These are phyloP conservation scores for Apiotrichum sp. DNA, from an alignment of 1,284 basidiomycete genomes.

Conservation along the genomic window DNA sequence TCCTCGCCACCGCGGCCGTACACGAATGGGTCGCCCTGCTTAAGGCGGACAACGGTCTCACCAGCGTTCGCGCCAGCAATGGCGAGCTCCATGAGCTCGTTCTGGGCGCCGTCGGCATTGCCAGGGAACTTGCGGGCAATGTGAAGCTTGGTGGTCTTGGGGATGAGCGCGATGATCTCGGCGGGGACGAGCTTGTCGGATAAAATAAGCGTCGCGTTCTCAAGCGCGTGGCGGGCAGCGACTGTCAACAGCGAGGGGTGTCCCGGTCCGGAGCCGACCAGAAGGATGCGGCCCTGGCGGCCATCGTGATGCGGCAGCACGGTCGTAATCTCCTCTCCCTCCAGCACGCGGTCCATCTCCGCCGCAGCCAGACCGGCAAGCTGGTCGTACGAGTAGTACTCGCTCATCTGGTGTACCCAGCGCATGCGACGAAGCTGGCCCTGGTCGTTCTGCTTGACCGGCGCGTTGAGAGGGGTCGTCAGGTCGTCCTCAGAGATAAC, in stretches of 20 bases:
- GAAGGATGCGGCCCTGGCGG: constrained; percentile 64
- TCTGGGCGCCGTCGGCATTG: constrained; percentile 89
- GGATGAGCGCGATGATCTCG: constrained; percentile 81
- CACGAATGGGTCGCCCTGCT: constrained; percentile 94
- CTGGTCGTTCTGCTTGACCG: constrained; percentile 56
- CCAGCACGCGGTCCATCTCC: constrained; percentile 63
- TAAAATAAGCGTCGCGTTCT: constrained; percentile 74
- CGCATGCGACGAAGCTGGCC: constrained; percentile 59
- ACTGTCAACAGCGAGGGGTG: constrained; percentile 87
- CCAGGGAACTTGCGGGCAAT: constrained; percentile 97
- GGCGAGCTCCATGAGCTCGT: constrained; percentile 86
- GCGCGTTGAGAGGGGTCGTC: constrained; percentile 65
- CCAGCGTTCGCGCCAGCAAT: constrained; percentile 72
- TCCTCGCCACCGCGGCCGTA: constrained; percentile 95
- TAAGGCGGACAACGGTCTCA: constrained; percentile 83
- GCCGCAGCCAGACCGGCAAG: constrained; percentile 62
- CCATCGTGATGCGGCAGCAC: constrained; percentile 30
- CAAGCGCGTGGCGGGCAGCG: constrained; percentile 72
- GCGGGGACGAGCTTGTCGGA: constrained; percentile 97
- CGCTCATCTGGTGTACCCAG: constrained; percentile 86
- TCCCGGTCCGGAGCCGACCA: constrained; percentile 91
- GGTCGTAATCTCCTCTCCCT: constrained; percentile 12
- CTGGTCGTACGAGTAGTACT: constrained; percentile 83
- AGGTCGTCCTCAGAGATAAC: constrained; percentile 49
- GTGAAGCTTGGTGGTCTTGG: constrained; percentile 54